These are phyloP conservation scores for Cadophora gregata DNA, from an alignment of 2,329 filamentous ascomycete genomes.

Conservation along the genomic window DNA sequence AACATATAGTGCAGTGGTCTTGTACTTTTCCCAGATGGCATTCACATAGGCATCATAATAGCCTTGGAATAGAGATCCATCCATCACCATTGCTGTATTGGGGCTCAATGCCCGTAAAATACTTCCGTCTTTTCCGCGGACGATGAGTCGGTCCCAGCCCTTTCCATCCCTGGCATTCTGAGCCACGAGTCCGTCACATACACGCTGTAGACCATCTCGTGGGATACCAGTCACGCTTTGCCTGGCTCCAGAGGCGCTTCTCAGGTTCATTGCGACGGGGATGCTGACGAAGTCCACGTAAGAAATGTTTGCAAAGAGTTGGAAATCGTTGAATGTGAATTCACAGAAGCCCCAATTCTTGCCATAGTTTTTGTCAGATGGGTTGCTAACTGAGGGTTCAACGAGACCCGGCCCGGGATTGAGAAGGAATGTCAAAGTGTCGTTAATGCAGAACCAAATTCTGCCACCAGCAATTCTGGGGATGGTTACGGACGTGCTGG, in stretches of 20 bases:
- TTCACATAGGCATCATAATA: constrained; percentile 54
- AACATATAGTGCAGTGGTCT: constrained; percentile 55
- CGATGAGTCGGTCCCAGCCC: constrained; percentile 64
- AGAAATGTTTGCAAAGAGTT: constrained; percentile 72
- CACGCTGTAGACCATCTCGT: constrained; percentile 57
- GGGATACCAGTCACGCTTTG: constrained; percentile 63
- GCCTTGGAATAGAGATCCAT: constrained; percentile 54
- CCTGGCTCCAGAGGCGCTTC: constrained; percentile 48
- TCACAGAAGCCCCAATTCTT: constrained; percentile 72
- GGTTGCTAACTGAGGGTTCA: constrained; percentile 75
- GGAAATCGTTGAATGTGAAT: constrained; percentile 66
- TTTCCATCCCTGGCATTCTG: constrained; percentile 62
- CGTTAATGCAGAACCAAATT: constrained; percentile 71
- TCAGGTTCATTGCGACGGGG: constrained; percentile 63
- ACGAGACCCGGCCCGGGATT: constrained; percentile 74
- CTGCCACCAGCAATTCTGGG: constrained; percentile 74
- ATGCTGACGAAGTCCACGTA: constrained; percentile 78
- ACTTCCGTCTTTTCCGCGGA: constrained; percentile 41
- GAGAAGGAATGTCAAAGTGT: constrained; percentile 70
- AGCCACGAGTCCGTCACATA: constrained; percentile 59
- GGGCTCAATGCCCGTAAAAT: constrained; percentile 52
- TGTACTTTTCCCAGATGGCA: constrained; percentile 50
- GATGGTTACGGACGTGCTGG: constrained; percentile 65
- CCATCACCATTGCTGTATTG: constrained; percentile 47
- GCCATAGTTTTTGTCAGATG: constrained; percentile 65